Conservation (phyloP, 441 rosid genomes). For the Manihot esculenta region DNA sequence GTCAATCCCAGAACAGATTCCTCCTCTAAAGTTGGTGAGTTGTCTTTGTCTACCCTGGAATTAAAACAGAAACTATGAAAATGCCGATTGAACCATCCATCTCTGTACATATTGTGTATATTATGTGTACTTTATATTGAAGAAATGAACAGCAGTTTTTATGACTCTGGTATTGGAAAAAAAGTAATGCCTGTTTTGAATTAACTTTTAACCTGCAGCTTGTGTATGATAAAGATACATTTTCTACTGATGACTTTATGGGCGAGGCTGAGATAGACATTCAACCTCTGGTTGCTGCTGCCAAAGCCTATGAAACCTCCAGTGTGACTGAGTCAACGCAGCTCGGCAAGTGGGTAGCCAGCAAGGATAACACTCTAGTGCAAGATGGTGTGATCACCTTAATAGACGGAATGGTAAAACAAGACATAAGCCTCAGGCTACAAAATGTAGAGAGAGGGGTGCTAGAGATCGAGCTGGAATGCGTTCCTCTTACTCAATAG, state of each 20-base stretch:
- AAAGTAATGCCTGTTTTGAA: neutral
- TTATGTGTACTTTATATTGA: neutral
- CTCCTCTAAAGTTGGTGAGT: conserved; percentile 89
- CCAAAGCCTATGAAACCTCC: conserved; percentile 72
- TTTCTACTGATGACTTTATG: conserved; percentile 91
- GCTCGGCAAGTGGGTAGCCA: conserved; percentile 78
- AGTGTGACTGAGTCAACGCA: conserved; percentile 53
- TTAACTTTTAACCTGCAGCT: conserved; percentile 44
- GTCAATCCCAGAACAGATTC: conserved; percentile 85
- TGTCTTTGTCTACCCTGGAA: neutral
- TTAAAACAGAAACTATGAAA: neutral
- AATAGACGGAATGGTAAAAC: conserved; percentile 75
- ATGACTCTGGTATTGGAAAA: neutral
- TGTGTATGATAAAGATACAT: conserved; percentile 88
- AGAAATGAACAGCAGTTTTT: neutral
- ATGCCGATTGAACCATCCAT: neutral
- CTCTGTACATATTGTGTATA: neutral
- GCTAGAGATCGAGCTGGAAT: conserved; percentile 86
- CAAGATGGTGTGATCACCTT: conserved; percentile 69
- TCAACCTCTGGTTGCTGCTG: conserved; percentile 79
- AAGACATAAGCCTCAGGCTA: conserved; percentile 71
- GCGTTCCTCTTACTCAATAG: conserved; percentile 92
- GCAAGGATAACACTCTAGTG: conserved; percentile 67
- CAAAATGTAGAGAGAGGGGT: conserved; percentile 89
- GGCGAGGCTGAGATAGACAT: conserved; percentile 96